Evolutionary conservation across 2,329 filamentous ascomycete genomes (phyloP).

Genomic region (Seiridium unicorne): DNA sequence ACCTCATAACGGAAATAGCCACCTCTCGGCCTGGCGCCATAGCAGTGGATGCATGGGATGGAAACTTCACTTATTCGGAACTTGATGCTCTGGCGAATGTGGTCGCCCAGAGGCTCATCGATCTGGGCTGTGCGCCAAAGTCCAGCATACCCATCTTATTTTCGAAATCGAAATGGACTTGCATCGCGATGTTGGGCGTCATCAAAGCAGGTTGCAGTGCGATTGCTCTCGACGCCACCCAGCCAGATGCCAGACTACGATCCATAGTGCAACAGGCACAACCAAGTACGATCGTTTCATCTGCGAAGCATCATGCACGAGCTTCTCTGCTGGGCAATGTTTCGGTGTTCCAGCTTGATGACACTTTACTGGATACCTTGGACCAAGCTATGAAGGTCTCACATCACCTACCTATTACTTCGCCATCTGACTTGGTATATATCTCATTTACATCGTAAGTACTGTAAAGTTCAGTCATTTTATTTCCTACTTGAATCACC

Average conservation of each 20-base stretch:
- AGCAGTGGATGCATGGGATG: constrained; percentile 29
- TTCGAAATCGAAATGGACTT: constrained; percentile 33
- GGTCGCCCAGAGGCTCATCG: constrained; percentile 20
- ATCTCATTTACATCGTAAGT: too few species aligned
- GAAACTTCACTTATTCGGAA: constrained; percentile 27
- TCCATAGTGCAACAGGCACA: constrained; percentile 5
- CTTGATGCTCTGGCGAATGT: constrained; percentile 21
- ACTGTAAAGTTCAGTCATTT: too few species aligned
- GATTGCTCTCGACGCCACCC: constrained; percentile 27
- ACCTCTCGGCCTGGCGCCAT: constrained; percentile 17
- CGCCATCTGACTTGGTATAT: too few species aligned
- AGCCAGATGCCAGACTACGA: constrained; percentile 2
- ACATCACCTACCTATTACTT: too few species aligned
- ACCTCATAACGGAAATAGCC: background rate
- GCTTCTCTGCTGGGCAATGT: constrained; percentile 30
- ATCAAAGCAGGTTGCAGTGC: constrained; percentile 31
- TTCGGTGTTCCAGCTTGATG: background rate
- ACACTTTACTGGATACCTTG: background rate
- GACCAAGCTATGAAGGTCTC: too few species aligned
- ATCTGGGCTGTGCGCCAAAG: constrained; percentile 23
- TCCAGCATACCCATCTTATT: constrained; percentile 30
- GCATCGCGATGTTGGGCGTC: constrained; percentile 31
- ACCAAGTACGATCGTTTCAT: background rate
- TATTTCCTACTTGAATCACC: too few species aligned
- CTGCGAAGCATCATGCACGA: constrained; percentile 1